Evolutionary conservation across 257 asterid genomes (phyloP), one percentile per base, ranked within the genome.

Genomic region (Osmanthus fragrans): DNA sequence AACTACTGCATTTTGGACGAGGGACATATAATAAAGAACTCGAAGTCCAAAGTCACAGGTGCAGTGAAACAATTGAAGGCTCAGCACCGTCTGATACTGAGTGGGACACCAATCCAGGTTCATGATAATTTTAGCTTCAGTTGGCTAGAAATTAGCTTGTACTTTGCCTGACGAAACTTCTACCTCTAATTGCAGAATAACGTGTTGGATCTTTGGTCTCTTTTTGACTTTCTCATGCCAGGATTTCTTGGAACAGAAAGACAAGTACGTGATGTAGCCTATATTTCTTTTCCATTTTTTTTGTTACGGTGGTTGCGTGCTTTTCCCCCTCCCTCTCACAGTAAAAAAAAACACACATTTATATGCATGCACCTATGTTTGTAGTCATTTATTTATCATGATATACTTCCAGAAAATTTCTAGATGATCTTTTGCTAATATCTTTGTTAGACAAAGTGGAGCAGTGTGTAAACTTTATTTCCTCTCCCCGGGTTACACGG

Each of bases 31-130:
- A 96, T 96, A 87, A 96, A 92, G 84, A 96, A 96, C 73, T 80
- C 97, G 6, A 93, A 92, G 88, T 96, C 99, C 58, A 96, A 96
- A 85, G 94, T 96, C 71, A 96, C 99, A 12, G 73, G 76, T 83
- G 97, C 99, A 75, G 98, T 96, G 80, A 96, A 96, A 88, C 98
- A 90, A 70, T 85, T 96, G 85, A 96, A 89, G 85, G 93, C 98
- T 73, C 92, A 87, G 88, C 99, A 96, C 83, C 98, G 99, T 78
- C 98, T 96, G 82, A 88, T 96, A 85, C 75, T 96, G 81, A 96
- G 99, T 86, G 99, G 99, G 80, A 96, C 99, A 66, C 99, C 99
- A 36, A 96, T 96, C 72, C 99, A 96, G 99, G 99, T 96, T 73
- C 75, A 80, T 83, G 37, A 36, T 71, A 39, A 49, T 74, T 73